Conservation (phyloP, 352 stramenopile species). For the Globisporangium parvum region DNA sequence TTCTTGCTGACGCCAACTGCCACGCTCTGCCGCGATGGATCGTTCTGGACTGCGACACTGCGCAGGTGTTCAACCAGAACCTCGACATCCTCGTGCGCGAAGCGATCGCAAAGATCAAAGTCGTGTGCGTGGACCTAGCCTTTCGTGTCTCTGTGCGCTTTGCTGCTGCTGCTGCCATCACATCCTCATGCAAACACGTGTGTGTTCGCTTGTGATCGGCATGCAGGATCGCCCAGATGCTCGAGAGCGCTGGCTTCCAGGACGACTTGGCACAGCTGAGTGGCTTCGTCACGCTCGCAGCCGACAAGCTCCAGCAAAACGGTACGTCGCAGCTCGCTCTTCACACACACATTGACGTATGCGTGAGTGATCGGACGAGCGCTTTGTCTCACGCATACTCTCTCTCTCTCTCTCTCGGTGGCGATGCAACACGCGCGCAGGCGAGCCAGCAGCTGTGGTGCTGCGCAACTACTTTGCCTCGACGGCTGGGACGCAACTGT, state of each 20-base stretch:
- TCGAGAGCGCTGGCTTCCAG: slow-evolving; percentile 24
- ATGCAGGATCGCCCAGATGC: slow-evolving; percentile 40
- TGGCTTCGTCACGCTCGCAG: slow-evolving; percentile 36
- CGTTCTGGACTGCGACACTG: background rate
- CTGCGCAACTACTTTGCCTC: slow-evolving; percentile 54
- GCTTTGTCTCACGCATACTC: background rate
- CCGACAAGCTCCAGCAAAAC: slow-evolving; percentile 39
- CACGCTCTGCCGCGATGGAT: background rate
- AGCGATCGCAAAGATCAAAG: slow-evolving; percentile 38
- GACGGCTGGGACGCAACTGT: slow-evolving; percentile 30
- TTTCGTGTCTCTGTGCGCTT: background rate
- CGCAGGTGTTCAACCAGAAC: slow-evolving; percentile 46
- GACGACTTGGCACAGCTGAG: slow-evolving; percentile 35
- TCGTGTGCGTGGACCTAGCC: slow-evolving; percentile 27
- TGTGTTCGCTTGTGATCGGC: background rate
- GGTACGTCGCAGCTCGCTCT: slow-evolving; percentile 19
- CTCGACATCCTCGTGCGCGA: slow-evolving; percentile 51
- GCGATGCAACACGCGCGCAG: slow-evolving; percentile 12
- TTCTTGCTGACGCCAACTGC: background rate
- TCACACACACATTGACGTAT: background rate
- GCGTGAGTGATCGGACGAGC: background rate
- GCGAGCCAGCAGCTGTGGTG: slow-evolving; percentile 24
- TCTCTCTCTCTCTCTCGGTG: background rate
- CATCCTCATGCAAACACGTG: background rate
- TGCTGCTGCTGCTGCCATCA: background rate